Percentiles rank a stretch among this genome's conserved stretches.
phyloP scores from a whole-genome alignment of 768 basidiomycete species.

The Favolaschia claudopus region DNA sequence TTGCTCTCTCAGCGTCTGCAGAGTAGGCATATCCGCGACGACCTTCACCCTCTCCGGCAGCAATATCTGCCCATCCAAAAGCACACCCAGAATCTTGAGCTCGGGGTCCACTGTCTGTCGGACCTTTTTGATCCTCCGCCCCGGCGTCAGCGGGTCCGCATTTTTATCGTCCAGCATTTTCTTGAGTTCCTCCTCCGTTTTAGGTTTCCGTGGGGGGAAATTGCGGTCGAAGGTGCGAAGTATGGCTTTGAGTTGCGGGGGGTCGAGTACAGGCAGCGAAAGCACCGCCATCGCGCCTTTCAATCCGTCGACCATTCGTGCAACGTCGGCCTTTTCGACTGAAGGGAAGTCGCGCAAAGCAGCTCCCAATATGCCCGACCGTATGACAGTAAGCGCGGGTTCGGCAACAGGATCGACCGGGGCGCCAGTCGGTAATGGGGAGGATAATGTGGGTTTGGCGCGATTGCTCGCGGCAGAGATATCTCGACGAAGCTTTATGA shows the following conservation, averaged over 20 bases:
- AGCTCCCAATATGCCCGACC: conserved; percentile 82
- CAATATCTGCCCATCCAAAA: conserved; percentile 81
- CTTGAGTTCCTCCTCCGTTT: conserved; percentile 59
- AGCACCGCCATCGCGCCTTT: conserved; percentile 72
- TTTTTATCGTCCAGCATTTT: conserved; percentile 60
- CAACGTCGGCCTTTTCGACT: conserved; percentile 55
- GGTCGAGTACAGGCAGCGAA: conserved; percentile 70
- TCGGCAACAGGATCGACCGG: conserved; percentile 36
- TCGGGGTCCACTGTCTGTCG: conserved; percentile 67
- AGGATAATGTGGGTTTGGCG: conserved; percentile 45
- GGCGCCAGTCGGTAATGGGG: conserved; percentile 39
- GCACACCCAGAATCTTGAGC: conserved; percentile 75
- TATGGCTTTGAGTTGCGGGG: conserved; percentile 73
- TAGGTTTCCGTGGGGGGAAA: conserved; percentile 65
- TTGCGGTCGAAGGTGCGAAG: conserved; percentile 72
- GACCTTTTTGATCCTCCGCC: conserved; percentile 69
- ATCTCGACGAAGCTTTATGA: conserved; percentile 73
- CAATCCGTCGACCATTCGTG: conserved; percentile 62
- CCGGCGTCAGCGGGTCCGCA: conserved; percentile 73
- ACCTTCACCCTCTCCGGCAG: conserved; percentile 63
- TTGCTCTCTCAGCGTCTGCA: conserved; percentile 82
- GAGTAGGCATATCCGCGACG: conserved; percentile 76
- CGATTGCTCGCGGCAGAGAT: conserved; percentile 65
- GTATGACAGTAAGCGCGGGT: conserved; percentile 73
- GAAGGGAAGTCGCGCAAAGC: conserved; percentile 68